Evolutionary conservation across 2,329 filamentous ascomycete genomes (phyloP), one percentile per base, ranked within the genome.

Genomic region (Sordariomycetes sp.): DNA sequence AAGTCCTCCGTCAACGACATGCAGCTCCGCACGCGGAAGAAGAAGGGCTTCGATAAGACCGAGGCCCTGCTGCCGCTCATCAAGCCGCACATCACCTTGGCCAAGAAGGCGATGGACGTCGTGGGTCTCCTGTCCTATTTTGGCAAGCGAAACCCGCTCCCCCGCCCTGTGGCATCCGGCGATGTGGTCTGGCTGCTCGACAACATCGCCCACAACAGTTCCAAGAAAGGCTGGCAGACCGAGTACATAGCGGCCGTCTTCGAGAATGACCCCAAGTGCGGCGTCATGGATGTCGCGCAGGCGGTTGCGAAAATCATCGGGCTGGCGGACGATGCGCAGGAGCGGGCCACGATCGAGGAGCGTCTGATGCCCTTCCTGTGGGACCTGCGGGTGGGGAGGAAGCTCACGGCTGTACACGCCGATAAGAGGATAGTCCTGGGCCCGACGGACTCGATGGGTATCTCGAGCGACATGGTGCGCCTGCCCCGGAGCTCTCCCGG

Each of bases 121-220:
- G 62, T 70, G 37, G 68, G 74, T 37, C 58, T 80, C 53, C 67
- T 85, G 28, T 79, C 78, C 2, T 76, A 78, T 58, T 69, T 85
- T 1, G 77, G 78, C 24, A 68, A 70, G 54, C 68, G 68, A 59
- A 87, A 85, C 65, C 85, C 86, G 1, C 73, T 86, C 14, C 77
- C 80, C 1, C 79, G 79, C 53, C 74, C 77, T 37, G 80, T 90
- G 53, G 79, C 83, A 58, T 76, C 78, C 18, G 73, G 81, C 46
- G 88, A 96, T 69, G 83, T 82, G 16, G 85, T 97, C 48, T 97
- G 93, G 93, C 76, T 97, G 8, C 77, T 97, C 54, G 91, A 97
- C 74, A 96, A 94, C 66, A 93, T 89, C 2, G 92, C 91, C 4
- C 93, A 87, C 69, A 82, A 83, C 53, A 66, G 72, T 20, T 65